phyloP scores from a whole-genome alignment of 805 yeast species.

The Suhomyces sp. region DNA sequence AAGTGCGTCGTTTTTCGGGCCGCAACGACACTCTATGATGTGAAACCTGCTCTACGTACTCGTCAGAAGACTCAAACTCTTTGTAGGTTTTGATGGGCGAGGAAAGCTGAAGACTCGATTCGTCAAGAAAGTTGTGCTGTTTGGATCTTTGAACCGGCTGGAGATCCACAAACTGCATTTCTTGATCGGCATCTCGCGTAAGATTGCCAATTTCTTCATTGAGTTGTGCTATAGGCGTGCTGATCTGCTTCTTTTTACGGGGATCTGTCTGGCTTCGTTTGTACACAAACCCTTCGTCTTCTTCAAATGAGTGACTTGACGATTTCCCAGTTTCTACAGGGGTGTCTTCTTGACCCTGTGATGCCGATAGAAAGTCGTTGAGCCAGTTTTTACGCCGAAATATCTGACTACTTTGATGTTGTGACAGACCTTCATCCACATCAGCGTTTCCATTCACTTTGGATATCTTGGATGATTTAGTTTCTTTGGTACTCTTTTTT shows the following conservation, averaged over 20 bases:
- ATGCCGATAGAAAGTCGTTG: conserved; percentile 14
- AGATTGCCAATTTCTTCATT: conserved; percentile 17
- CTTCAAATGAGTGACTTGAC: conserved; percentile 15
- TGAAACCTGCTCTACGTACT: conserved; percentile 30
- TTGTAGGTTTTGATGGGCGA: conserved; percentile 7
- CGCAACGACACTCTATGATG: conserved; percentile 23
- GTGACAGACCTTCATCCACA: background rate
- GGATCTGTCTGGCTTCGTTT: conserved; percentile 20
- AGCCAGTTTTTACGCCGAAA: conserved; percentile 19
- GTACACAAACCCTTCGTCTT: conserved; percentile 34
- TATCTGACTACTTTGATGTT: conserved; percentile 9
- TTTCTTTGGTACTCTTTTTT: background rate
- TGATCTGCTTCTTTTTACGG: conserved; percentile 11
- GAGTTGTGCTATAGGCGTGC: conserved; percentile 25
- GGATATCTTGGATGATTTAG: background rate
- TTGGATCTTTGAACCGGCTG: conserved; percentile 1
- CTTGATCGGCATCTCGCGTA: conserved; percentile 12
- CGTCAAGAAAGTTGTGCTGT: conserved; percentile 15
- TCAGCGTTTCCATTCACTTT: background rate
- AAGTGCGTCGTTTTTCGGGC: conserved; percentile 40
- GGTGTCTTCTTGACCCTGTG: background rate
- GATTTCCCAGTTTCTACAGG: background rate
- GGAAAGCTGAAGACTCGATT: conserved; percentile 9
- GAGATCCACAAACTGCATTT: conserved; percentile 4
- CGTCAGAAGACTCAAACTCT: conserved; percentile 14